Evolutionary conservation across 805 yeast genomes (phyloP), one percentile per base, ranked within the genome.

Genomic region (Metschnikowia gruessii): DNA sequence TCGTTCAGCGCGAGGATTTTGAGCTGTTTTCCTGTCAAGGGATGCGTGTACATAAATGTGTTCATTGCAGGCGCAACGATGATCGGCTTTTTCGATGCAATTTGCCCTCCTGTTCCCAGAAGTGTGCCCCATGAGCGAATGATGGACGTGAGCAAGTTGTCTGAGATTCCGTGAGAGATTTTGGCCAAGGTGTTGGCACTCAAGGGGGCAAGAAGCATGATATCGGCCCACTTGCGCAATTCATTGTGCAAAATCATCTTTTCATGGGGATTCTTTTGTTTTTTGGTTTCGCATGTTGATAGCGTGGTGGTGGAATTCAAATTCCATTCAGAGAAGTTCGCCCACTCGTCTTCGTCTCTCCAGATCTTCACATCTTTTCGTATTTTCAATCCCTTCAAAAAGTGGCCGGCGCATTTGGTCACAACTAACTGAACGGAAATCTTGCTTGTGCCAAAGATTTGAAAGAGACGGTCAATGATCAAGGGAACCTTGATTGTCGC

Each of bases 301-400:
- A 60, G 49, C 3, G 63, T 52, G 15, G 63, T 54, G 22, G 60
- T 56, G 18, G 49, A 34, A 41, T 43, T 50, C 28, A 48, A 49
- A 32, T 56, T 51, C 35, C 54, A 48, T 42, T 66, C 72, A 41
- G 60, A 60, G 42, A 61, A 69, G 46, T 70, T 70, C 13, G 69
- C 76, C 99, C 99, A 92, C 67, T 92, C 98, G 63, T 94, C 99
- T 48, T 79, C 77, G 61, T 94, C 97, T 60, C 91, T 77, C 98
- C 98, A 92, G 15, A 91, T 80, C 50, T 83, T 83, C 19, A 90
- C 88, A 56, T 83, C 83, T 15, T 84, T 75, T 18, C 87, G 64
- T 60, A 80, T 66, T 57, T 81, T 65, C 42, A 85, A 64, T 49
- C 95, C 92, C 61, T 68, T 66, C 38, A 73, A 57, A 43, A 72